A percentile compares a stretch with the other conserved stretches of the same genome.
phyloP scores from a whole-genome alignment of 2,329 filamentous ascomycete genomes.

The Colletotrichum tofieldiae region DNA sequence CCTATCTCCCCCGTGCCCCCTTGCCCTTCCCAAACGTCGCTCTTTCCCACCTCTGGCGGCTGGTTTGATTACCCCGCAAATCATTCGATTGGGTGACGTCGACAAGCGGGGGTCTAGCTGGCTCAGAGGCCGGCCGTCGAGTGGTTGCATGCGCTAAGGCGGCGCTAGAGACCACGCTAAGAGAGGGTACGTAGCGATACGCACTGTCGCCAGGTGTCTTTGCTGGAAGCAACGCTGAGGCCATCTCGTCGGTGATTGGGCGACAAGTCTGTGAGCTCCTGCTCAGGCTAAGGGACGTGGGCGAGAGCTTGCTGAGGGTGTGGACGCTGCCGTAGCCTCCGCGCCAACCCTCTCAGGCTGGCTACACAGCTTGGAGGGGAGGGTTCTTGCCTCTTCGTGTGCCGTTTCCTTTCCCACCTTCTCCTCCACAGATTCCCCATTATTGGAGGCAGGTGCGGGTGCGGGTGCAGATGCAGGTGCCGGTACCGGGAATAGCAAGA shows the following conservation, averaged over 20 bases:
- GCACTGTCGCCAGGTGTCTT: conserved; percentile 20
- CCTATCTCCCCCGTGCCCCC: too few relatives aligned
- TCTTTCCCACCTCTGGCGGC: conserved; percentile 29
- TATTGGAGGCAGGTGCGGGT: conserved; percentile 1
- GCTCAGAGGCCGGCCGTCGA: conserved; percentile 7
- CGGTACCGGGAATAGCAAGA: conserved; percentile 5
- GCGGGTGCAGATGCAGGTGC: conserved; percentile 9
- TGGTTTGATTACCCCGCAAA: conserved; percentile 41
- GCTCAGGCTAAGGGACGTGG: background rate
- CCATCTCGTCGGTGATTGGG: conserved; percentile 22
- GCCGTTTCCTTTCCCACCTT: conserved; percentile 14
- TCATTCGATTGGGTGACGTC: conserved; percentile 43
- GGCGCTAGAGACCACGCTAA: conserved; percentile 1
- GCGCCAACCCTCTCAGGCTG: conserved; percentile 15
- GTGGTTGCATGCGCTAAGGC: conserved; percentile 12
- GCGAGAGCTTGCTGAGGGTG: conserved; percentile 7
- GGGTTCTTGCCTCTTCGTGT: conserved; percentile 9
- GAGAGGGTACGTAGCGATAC: conserved; percentile 17
- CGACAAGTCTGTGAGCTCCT: conserved; percentile 7
- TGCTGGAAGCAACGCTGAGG: conserved; percentile 25
- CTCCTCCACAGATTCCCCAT: conserved; percentile 17
- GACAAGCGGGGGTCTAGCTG: conserved; percentile 36
- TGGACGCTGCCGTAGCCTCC: conserved; percentile 36
- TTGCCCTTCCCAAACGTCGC: conserved; percentile 25
- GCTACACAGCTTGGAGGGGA: background rate